phyloP scores from a whole-genome alignment of 2,329 filamentous ascomycete species.

The Aaosphaeria arxii region DNA sequence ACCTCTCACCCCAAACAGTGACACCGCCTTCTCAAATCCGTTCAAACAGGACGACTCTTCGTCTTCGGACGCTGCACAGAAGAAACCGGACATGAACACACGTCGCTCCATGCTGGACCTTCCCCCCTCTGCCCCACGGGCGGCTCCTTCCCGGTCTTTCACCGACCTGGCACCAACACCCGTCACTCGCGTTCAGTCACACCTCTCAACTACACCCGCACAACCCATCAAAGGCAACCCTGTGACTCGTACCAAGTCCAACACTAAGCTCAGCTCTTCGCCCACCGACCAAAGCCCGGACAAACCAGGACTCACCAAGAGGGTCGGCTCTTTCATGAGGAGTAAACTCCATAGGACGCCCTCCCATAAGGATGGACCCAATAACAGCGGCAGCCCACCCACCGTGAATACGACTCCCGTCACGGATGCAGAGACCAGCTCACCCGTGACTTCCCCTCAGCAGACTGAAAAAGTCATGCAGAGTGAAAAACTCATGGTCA shows the following conservation, averaged over 20 bases:
- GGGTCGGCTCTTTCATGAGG: slow-evolving; percentile 31
- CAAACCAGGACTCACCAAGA: slow-evolving; percentile 27
- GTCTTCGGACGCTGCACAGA: slow-evolving; percentile 15
- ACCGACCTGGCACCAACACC: slow-evolving; percentile 5
- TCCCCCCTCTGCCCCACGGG: not conserved
- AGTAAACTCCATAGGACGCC: slow-evolving; percentile 26
- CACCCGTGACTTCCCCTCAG: not conserved
- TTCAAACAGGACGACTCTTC: slow-evolving; percentile 26
- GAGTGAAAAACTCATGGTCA: slow-evolving; percentile 20
- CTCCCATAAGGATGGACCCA: slow-evolving; percentile 15
- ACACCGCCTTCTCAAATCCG: slow-evolving; percentile 18
- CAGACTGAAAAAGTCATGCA: not conserved
- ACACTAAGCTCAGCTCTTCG: slow-evolving; percentile 5
- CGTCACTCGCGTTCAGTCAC: slow-evolving; percentile 5
- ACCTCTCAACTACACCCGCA: not conserved
- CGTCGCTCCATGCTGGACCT: slow-evolving; percentile 1
- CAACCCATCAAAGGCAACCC: not conserved
- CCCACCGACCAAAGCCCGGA: slow-evolving; percentile 14
- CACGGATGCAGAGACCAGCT: not conserved
- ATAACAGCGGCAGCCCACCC: not conserved
- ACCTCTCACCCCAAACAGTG: slow-evolving; percentile 38
- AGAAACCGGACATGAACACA: slow-evolving; percentile 7
- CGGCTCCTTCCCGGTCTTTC: slow-evolving; percentile 4
- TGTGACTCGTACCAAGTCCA: slow-evolving; percentile 6
- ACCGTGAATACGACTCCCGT: not conserved